A percentile compares a stretch with the other conserved stretches of the same genome.
Conservation (phyloP, 2,329 filamentous ascomycete genomes). For the Fusarium protoensiforme region DNA sequence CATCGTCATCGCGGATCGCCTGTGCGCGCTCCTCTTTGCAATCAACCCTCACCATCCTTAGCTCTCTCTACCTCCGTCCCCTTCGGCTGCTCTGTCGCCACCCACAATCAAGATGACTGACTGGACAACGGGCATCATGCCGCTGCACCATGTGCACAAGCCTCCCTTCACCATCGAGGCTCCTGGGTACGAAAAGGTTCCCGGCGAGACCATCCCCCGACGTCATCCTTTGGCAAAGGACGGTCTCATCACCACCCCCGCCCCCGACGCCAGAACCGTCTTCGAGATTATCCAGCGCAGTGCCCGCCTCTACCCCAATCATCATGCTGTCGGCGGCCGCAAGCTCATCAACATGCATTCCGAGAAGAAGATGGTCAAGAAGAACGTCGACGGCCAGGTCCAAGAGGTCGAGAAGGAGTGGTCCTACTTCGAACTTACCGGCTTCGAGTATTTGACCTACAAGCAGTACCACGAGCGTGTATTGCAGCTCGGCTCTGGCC, state of each 20-base stretch:
- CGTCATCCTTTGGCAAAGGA: constrained; percentile 79
- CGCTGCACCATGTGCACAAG: constrained; percentile 71
- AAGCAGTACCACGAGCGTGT: constrained; percentile 79
- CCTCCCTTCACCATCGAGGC: constrained; percentile 81
- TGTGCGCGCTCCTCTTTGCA: constrained; percentile 4
- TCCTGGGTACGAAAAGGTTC: constrained; percentile 72
- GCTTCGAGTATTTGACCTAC: constrained; percentile 82
- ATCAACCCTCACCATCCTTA: constrained; percentile 6
- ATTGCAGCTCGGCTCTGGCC: constrained; percentile 75
- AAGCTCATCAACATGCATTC: constrained; percentile 81
- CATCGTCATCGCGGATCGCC: constrained; percentile 18
- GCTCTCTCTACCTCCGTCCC: constrained; percentile 6
- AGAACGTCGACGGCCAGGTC: constrained; percentile 84
- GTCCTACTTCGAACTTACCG: constrained; percentile 87
- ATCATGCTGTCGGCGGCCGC: constrained; percentile 76
- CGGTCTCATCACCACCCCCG: constrained; percentile 72
- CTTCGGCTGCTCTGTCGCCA: constrained; percentile 24
- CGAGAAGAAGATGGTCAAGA: constrained; percentile 91
- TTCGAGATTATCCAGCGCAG: constrained; percentile 82
- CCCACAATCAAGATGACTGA: constrained; percentile 40
- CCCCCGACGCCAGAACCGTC: constrained; percentile 77
- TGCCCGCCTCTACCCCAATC: constrained; percentile 70
- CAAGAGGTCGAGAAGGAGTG: constrained; percentile 89
- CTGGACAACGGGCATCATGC: constrained; percentile 59
- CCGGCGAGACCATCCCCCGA: constrained; percentile 87